Evolutionary conservation across 352 stramenopile genomes (phyloP).

Genomic region (Elongisporangium undulatum): DNA sequence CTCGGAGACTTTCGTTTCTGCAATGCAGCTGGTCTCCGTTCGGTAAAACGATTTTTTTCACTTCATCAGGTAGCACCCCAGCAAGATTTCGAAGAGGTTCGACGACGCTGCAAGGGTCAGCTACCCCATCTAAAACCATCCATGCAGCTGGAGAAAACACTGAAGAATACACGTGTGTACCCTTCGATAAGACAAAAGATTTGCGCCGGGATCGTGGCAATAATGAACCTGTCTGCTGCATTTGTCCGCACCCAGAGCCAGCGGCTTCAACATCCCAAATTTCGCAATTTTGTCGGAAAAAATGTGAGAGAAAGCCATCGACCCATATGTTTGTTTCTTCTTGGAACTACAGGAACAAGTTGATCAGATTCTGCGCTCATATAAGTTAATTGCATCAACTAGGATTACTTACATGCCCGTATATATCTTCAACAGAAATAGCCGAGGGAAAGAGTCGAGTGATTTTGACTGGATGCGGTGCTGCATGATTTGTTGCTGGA

Average conservation of each 20-base stretch:
- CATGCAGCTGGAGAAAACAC: conserved; percentile 27
- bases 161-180: background rate
- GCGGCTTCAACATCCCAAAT: background rate
- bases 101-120: conserved; percentile 21
- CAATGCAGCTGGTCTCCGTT: conserved; percentile 58
- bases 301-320: conserved; percentile 54
- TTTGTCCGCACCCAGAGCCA: background rate
- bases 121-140: conserved; percentile 59
- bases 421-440: conserved; percentile 41
- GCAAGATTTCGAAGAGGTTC: conserved; percentile 36
- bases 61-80: conserved; percentile 3
- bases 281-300: conserved; percentile 45
- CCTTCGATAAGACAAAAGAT: background rate
- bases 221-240: background rate
- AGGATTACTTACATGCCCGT: conserved; percentile 21
- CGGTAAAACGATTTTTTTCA: conserved; percentile 27
- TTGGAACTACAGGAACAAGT: conserved; percentile 18
- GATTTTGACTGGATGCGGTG: conserved; percentile 15
- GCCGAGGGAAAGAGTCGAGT: conserved; percentile 38
- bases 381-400: background rate
- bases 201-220: background rate
- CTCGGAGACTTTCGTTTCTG: conserved; percentile 23
- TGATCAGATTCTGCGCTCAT: background rate
- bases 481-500: background rate
- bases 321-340: conserved; percentile 37